Base-by-base conservation (phyloP, 2,329 filamentous ascomycete species). In the Myriosclerotinia curreyana region DNA sequence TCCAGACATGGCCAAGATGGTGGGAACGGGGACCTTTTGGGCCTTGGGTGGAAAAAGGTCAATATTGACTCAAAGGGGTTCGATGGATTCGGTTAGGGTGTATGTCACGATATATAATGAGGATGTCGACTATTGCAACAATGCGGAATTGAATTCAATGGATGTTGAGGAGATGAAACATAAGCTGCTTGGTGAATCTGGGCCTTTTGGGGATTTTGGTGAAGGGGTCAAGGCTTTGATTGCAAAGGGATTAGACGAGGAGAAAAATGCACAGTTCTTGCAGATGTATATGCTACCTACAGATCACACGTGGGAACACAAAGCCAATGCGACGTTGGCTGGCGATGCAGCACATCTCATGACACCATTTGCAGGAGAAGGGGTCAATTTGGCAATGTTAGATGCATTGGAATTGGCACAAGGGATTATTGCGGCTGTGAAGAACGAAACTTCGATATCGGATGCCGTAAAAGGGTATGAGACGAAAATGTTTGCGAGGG, bases 281-380 rank as follows among this genome's bases (percentile, higher is more conserved):
- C 64, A 64, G 5, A 40, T 69, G 7, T 62, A 58, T 38, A 68
- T 66, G 66, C 49, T 70, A 9, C 62, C 65, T 14, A 42, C 42
- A 2, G 64, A 46, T 14, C 40, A 64, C n/a, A 66, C 36, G 2
- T 72, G 70, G 70, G n/a, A 61, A 14, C 64, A 69, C 25, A 60
- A 28, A 28, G 38, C 31, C 1, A 79, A 79, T 1, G 71, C 80
- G 6, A 81, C 81, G 2, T 71, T 83, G 14, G 69, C 83, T 6
- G 82, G 82, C 1, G 80, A 83, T 69, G 79, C 80, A 4, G 80
- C 80, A 6, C 80, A 83, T 71, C 66, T 82, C 3, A 79, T 80
- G 77, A 77, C 77, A 0, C 78, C 79, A 0, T 79, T 78, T 67
- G 76, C 76, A 0, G 81, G 81, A 2, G 80, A 80, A 48, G 81